Conservation (phyloP, 768 basidiomycete genomes). For the Termitomyces sp. region DNA sequence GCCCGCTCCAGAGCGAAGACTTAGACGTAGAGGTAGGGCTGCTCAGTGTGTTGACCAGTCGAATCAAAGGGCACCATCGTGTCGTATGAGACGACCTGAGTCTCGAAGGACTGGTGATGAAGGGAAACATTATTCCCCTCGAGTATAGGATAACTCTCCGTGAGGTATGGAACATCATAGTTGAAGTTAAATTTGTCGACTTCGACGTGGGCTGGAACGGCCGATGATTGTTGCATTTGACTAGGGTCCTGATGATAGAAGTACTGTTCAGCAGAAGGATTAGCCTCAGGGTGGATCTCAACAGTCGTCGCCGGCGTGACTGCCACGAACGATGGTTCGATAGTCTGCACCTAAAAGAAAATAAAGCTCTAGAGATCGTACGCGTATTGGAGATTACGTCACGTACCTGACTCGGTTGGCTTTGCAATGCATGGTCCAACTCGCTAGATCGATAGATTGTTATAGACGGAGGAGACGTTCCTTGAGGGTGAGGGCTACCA, state of each 20-base stretch:
- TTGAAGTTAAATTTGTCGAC: slow-evolving; percentile 16
- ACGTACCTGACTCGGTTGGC: slow-evolving; percentile 24
- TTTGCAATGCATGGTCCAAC: slow-evolving; percentile 33
- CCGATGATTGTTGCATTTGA: slow-evolving; percentile 8
- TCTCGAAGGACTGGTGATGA: slow-evolving; percentile 16
- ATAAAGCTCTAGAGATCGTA: neutral
- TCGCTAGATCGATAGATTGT: slow-evolving; percentile 34
- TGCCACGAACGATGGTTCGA: slow-evolving; percentile 4
- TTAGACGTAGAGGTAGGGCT: slow-evolving; percentile 9
- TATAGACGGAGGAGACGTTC: slow-evolving; percentile 14
- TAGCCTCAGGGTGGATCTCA: slow-evolving; percentile 5
- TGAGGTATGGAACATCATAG: slow-evolving; percentile 13
- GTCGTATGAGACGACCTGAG: slow-evolving; percentile 10
- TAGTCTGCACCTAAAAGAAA: neutral
- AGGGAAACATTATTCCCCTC: slow-evolving; percentile 13
- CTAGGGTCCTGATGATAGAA: slow-evolving; percentile 13
- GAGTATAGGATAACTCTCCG: slow-evolving; percentile 16
- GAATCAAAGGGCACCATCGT: slow-evolving; percentile 9
- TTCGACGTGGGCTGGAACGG: slow-evolving; percentile 5
- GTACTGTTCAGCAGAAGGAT: slow-evolving; percentile 12
- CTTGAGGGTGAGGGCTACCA: slow-evolving; percentile 27
- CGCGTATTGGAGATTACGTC: neutral
- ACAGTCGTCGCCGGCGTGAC: slow-evolving; percentile 4
- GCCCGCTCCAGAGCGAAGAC: neutral
- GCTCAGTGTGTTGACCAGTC: slow-evolving; percentile 8